A percentile compares a stretch with the other conserved stretches of the same genome.
These are phyloP conservation scores for Poa pratensis DNA, from an alignment of 176 grass and related monocot genomes.

Conservation along the genomic window DNA sequence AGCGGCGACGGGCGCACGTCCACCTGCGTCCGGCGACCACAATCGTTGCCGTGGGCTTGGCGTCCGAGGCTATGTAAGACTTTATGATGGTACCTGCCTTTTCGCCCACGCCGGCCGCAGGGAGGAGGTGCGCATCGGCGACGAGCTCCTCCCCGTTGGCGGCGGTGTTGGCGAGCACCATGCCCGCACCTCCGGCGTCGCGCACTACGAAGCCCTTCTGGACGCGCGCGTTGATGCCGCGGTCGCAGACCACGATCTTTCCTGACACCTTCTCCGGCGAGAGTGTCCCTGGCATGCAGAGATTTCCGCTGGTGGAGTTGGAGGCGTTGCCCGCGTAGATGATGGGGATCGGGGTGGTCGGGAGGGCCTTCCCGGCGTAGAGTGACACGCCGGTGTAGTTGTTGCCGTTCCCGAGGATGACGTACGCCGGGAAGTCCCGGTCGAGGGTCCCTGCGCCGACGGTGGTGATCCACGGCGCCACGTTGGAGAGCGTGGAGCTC, in stretches of 20 bases:
- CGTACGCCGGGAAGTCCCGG: slow-evolving; percentile 93
- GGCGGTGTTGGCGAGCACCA: slow-evolving; percentile 85
- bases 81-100: slow-evolving; percentile 60
- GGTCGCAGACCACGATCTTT: slow-evolving; percentile 87
- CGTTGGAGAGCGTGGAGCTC: slow-evolving; percentile 71
- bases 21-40: slow-evolving; percentile 71
- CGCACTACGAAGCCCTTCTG: slow-evolving; percentile 86
- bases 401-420: slow-evolving; percentile 72
- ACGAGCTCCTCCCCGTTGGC: slow-evolving; percentile 91
- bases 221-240: slow-evolving; percentile 75
- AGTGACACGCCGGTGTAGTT: slow-evolving; percentile 81
- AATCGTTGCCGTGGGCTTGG: slow-evolving; percentile 61
- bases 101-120: slow-evolving; percentile 66
- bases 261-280: slow-evolving; percentile 68
- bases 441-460: slow-evolving; percentile 79
- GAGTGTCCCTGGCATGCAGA: slow-evolving; percentile 82
- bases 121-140: slow-evolving; percentile 82
- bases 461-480: slow-evolving; percentile 86
- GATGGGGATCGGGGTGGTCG: slow-evolving; percentile 43
- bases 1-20: slow-evolving; percentile 63
- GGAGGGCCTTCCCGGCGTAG: slow-evolving; percentile 68
- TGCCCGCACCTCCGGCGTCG: slow-evolving; percentile 72
- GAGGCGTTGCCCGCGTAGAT: slow-evolving; percentile 82
- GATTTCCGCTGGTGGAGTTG: slow-evolving; percentile 74
- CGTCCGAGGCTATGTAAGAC: slow-evolving; percentile 51